Evolutionary conservation across 1,284 basidiomycete genomes (phyloP), one percentile per base, ranked within the genome.

Genomic region (Marasmius oreades): DNA sequence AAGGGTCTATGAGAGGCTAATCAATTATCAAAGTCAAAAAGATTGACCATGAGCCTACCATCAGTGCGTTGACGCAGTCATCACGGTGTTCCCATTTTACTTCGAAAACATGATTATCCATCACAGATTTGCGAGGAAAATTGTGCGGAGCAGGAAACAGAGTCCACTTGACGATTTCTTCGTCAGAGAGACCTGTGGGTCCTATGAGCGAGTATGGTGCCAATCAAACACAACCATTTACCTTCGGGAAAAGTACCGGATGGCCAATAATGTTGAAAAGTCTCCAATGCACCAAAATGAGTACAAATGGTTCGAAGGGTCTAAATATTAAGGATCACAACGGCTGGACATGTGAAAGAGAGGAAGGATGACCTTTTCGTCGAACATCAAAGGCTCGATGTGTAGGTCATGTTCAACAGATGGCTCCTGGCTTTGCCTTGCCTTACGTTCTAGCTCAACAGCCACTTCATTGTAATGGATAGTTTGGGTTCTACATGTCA

Each of bases 71-170:
- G 51, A 90, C 78, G 59, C 85, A 88, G 61, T 91, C 84, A 57
- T 90, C 85, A 42, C 89, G 77, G 67, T 88, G 80, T 28, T 76
- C 73, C 86, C 86, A 92, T 66, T 91, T 92, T 33, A 89, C 76
- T 65, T 88, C 86, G 82, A 86, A 91, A 57, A 85, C 83, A 7
- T 74, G 69, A 0, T 63, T 59, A 52, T 85, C 79, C 88, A 89
- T 90, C 14, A 63, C 61, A 6, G 74, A 51, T 28, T 74, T 76
- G 43, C 85, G 83, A 23, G 76, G 75, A 2, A 72, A 74, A 63
- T 84, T 70, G 62, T 89, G 86, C 5, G 81, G 85, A 51, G 34
- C 23, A 37, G 54, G 57, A 43, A 36, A 55, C 12, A 43, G 39
- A 39, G 44, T 12, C n/a, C 36, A 26, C 22, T 37, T 23, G 31